A percentile compares a stretch with the other conserved stretches of the same genome.
Conservation (phyloP, 164 flowering plant species). For the Aristolochia contorta region DNA sequence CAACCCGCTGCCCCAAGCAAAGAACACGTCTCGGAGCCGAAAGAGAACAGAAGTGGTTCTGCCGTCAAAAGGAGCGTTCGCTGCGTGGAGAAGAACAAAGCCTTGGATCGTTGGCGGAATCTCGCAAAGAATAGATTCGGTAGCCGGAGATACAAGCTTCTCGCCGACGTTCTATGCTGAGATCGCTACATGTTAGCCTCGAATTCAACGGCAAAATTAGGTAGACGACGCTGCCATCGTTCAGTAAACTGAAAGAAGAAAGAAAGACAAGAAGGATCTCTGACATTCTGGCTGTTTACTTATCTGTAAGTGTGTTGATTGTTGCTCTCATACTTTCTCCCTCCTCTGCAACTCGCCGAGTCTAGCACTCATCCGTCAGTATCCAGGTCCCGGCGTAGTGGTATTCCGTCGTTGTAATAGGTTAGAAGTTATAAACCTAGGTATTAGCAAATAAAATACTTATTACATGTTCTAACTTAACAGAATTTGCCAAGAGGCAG, state of each 20-base stretch:
- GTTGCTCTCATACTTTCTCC: too few species aligned
- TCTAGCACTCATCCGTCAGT: too few species aligned
- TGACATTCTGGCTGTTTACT: slow-evolving; percentile 7
- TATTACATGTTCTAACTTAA: too few species aligned
- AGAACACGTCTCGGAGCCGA: neutral
- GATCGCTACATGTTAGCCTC: neutral
- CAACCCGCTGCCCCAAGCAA: neutral
- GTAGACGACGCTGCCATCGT: neutral
- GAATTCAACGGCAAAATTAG: slow-evolving; percentile 1
- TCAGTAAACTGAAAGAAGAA: neutral
- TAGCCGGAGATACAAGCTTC: slow-evolving; percentile 12
- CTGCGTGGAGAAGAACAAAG: slow-evolving; percentile 5
- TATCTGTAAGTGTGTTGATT: neutral
- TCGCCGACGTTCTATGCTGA: slow-evolving; percentile 12
- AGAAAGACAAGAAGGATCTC: neutral
- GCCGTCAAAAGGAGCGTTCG: slow-evolving; percentile 1
- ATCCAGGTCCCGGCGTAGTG: too few species aligned
- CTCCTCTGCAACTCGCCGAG: too few species aligned
- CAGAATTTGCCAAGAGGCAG: too few species aligned
- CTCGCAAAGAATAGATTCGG: slow-evolving; percentile 2
- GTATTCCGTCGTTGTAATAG: too few species aligned
- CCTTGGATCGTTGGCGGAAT: slow-evolving; percentile 11
- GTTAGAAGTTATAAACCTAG: too few species aligned
- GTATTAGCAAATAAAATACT: too few species aligned
- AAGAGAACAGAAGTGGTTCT: neutral